Evolutionary conservation across 371 early-diverging fungal genomes (phyloP).

Genomic region (Funneliformis caledonium): DNA sequence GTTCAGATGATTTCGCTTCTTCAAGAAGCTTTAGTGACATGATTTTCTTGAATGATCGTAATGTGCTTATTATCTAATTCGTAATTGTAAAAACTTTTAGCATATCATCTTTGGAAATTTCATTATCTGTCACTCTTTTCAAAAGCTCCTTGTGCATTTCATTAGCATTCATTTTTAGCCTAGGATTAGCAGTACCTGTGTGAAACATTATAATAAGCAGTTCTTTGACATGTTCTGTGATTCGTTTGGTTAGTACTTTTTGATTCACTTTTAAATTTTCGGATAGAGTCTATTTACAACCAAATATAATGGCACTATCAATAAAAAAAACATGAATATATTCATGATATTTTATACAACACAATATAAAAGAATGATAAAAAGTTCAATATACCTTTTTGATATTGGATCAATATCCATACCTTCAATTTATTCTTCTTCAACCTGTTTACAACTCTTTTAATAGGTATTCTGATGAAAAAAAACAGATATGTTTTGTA

Average conservation of each 20-base stretch:
- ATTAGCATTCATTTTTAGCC: conserved; percentile 2
- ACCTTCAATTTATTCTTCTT: not conserved
- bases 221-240: not conserved
- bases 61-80: not conserved
- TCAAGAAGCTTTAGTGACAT: not conserved
- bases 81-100: not conserved
- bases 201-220: not conserved
- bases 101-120: not conserved
- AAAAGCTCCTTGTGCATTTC: not conserved
- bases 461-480: too few relatives aligned
- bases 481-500: too few relatives aligned
- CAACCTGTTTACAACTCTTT: not conserved
- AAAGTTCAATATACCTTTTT: not conserved
- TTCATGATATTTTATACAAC: not conserved
- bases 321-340: not conserved
- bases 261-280: not conserved
- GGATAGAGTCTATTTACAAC: not conserved
- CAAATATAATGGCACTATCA: not conserved
- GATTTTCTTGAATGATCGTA: not conserved
- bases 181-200: not conserved
- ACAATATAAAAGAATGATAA: not conserved
- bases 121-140: not conserved
- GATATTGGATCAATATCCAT: not conserved
- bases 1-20: too few relatives aligned
- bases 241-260: not conserved